These are phyloP conservation scores for Cerrena zonata DNA, from an alignment of 1,284 basidiomycete species.

Conservation along the genomic window DNA sequence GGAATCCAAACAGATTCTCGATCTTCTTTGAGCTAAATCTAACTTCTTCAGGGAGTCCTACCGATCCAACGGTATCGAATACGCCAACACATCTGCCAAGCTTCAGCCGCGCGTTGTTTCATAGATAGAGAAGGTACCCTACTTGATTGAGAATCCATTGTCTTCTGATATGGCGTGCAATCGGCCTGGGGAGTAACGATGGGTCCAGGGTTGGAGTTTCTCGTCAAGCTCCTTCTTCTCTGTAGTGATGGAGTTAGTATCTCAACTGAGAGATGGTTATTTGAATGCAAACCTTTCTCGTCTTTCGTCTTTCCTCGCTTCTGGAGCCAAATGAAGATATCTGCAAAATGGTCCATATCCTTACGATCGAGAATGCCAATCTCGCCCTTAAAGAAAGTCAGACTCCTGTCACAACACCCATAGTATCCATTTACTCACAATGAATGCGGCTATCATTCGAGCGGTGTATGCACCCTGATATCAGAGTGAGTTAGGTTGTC, in stretches of 20 bases:
- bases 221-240: constrained; percentile 39
- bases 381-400: constrained; percentile 15
- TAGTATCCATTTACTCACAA: constrained; percentile 51
- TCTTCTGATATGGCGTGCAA: constrained; percentile 40
- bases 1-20: constrained; percentile 55
- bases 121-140: constrained; percentile 16
- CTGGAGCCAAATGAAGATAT: constrained; percentile 57
- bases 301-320: constrained; percentile 50
- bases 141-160: constrained; percentile 59
- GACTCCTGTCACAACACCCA: not conserved
- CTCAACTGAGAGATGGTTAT: not conserved
- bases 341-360: constrained; percentile 64
- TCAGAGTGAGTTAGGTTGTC: constrained; percentile 9
- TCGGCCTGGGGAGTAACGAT: constrained; percentile 45
- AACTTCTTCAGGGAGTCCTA: constrained; percentile 63
- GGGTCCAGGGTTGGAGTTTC: constrained; percentile 48
- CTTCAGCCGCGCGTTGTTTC: not conserved
- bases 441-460: constrained; percentile 63
- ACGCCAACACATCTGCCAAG: constrained; percentile 57
- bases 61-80: constrained; percentile 66
- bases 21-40: constrained; percentile 32
- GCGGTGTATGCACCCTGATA: constrained; percentile 64
- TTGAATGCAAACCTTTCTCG: constrained; percentile 34
- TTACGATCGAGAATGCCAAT: constrained; percentile 61
- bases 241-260: constrained; percentile 19